Percentiles rank a stretch among this genome's conserved stretches.
Conservation (phyloP, 176 grass and related monocot species). For the Phoenix dactylifera region DNA sequence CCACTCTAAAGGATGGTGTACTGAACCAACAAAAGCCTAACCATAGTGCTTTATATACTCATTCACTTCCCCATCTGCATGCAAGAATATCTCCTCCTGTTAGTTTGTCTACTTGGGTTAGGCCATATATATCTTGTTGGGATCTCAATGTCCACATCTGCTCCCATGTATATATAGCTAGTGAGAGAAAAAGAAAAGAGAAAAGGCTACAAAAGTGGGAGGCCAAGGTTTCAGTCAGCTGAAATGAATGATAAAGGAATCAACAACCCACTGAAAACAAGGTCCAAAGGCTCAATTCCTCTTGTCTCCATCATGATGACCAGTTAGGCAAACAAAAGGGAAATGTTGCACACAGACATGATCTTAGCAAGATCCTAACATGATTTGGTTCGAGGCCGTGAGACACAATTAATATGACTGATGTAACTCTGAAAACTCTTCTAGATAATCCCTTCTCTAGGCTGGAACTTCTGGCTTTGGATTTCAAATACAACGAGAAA, state of each 20-base stretch:
- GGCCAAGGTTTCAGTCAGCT: not conserved
- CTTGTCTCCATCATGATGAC: not conserved
- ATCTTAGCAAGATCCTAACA: too few relatives aligned
- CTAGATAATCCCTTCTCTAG: too few relatives aligned
- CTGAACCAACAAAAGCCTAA: too few relatives aligned
- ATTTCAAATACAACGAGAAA: too few relatives aligned
- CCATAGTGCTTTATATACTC: too few relatives aligned
- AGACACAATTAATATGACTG: too few relatives aligned
- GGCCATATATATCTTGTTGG: not conserved
- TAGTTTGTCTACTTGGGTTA: not conserved
- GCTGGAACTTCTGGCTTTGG: too few relatives aligned
- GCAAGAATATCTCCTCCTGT: not conserved
- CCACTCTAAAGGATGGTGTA: too few relatives aligned
- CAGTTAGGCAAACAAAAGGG: not conserved
- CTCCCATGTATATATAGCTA: not conserved
- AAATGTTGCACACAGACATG: too few relatives aligned
- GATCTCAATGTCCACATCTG: slow-evolving; percentile 3
- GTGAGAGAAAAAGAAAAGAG: not conserved
- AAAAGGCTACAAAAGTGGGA: not conserved
- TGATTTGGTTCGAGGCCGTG: too few relatives aligned
- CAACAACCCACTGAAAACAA: not conserved
- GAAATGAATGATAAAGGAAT: not conserved
- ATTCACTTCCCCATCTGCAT: not conserved
- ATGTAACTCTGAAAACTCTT: too few relatives aligned
- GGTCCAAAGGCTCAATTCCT: slow-evolving; percentile 1